Percentiles rank a stretch among this genome's conserved stretches.
phyloP scores from a whole-genome alignment of 1,139 yeast genomes.

The Candida sp. region DNA sequence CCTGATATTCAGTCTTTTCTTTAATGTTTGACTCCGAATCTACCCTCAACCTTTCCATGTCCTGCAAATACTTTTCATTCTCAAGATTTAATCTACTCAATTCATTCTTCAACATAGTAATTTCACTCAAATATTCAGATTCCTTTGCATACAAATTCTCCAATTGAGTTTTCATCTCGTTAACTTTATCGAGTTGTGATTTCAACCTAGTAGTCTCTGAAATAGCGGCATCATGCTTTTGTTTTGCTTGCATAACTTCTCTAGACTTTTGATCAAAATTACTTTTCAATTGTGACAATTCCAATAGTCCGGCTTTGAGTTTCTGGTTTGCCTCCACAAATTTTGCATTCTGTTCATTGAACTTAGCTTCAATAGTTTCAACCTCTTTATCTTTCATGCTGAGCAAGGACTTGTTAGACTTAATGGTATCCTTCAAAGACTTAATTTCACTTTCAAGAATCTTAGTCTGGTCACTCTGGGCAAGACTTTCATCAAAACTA shows the following conservation, averaged over 20 bases:
- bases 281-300: slow-evolving; percentile 8
- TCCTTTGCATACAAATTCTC: slow-evolving; percentile 9
- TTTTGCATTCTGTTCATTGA: slow-evolving; percentile 6
- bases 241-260: slow-evolving; percentile 6
- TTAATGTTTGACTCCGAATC: slow-evolving; percentile 34
- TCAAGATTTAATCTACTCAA: slow-evolving; percentile 3
- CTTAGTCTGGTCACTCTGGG: slow-evolving; percentile 5
- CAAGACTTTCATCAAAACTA: slow-evolving; percentile 6
- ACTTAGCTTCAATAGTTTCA: slow-evolving; percentile 3
- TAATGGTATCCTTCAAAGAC: slow-evolving; percentile 6
- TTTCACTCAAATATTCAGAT: slow-evolving; percentile 7
- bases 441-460: slow-evolving; percentile 7
- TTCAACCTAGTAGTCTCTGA: background rate
- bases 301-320: slow-evolving; percentile 10
- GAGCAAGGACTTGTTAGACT: slow-evolving; percentile 5
- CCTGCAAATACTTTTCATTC: slow-evolving; percentile 12
- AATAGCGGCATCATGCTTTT: background rate
- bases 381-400: slow-evolving; percentile 8
- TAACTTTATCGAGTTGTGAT: slow-evolving; percentile 3
- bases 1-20: slow-evolving; percentile 24
- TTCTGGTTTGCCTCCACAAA: slow-evolving; percentile 9
- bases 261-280: slow-evolving; percentile 8
- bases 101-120: slow-evolving; percentile 9
- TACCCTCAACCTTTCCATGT: slow-evolving; percentile 20
- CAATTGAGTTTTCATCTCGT: slow-evolving; percentile 3